Conservation (phyloP, 2,329 filamentous ascomycete genomes). For the Diplodia mutila region DNA sequence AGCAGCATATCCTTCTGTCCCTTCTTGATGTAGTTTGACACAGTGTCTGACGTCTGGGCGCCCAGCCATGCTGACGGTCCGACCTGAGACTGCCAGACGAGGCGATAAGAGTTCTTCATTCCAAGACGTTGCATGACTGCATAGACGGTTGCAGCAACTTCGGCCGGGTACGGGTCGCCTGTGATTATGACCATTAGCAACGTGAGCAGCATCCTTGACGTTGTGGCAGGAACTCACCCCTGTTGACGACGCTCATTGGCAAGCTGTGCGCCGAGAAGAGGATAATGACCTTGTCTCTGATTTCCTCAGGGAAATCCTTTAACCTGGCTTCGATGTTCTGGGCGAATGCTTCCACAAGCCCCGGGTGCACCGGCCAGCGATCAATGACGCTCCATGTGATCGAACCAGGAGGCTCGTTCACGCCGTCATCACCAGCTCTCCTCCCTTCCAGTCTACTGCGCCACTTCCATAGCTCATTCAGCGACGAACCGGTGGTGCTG, state of each 20-base stretch:
- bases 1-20: constrained; percentile 89
- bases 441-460: constrained; percentile 84
- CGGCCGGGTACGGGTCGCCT: constrained; percentile 88
- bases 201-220: background rate
- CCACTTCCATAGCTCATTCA: constrained; percentile 99
- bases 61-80: constrained; percentile 94
- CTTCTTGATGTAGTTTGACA: constrained; percentile 85
- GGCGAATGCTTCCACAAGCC: constrained; percentile 89
- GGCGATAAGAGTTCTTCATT: constrained; percentile 86
- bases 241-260: constrained; percentile 96
- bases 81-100: constrained; percentile 98
- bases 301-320: constrained; percentile 79
- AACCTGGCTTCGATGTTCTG: constrained; percentile 88
- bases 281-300: constrained; percentile 78
- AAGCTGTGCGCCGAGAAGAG: constrained; percentile 95
- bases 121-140: constrained; percentile 93
- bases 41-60: constrained; percentile 86
- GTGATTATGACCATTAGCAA: constrained; percentile 48
- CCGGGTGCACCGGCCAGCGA: constrained; percentile 90
- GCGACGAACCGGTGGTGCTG: constrained; percentile 91
- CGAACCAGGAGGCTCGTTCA: constrained; percentile 62
- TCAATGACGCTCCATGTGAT: constrained; percentile 98
- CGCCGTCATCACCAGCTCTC: constrained; percentile 56
- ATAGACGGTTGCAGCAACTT: constrained; percentile 93
- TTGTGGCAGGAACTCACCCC: constrained; percentile 57